Evolutionary conservation across 148 eudicot species (phyloP).

Genomic region (Drosera capensis): DNA sequence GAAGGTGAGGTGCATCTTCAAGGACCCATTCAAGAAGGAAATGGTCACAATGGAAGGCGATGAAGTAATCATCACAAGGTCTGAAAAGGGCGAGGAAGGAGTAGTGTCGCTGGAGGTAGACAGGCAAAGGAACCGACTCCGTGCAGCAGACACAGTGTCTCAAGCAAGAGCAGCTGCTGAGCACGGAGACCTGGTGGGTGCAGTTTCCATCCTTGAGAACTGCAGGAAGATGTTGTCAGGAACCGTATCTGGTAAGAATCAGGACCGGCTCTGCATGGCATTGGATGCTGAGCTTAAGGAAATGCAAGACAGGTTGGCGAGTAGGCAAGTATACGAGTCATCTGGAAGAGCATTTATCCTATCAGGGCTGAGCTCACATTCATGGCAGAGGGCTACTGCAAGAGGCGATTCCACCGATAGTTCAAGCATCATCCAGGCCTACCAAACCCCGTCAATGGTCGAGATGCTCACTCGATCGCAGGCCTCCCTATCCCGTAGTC

Average conservation of each 20-base stretch:
- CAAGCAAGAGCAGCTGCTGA: slow-evolving; percentile 52
- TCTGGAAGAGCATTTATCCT: slow-evolving; percentile 80
- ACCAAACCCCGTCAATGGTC: slow-evolving; percentile 23
- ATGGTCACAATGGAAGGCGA: slow-evolving; percentile 20
- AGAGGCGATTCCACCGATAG: slow-evolving; percentile 25
- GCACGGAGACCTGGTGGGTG: slow-evolving; percentile 38
- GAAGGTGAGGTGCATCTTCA: slow-evolving; percentile 38
- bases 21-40: slow-evolving; percentile 41
- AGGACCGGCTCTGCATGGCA: slow-evolving; percentile 34
- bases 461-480: slow-evolving; percentile 23
- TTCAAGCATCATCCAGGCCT: slow-evolving; percentile 16
- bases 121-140: slow-evolving; percentile 55
- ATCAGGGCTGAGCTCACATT: slow-evolving; percentile 83
- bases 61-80: slow-evolving; percentile 39
- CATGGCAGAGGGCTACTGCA: slow-evolving; percentile 87
- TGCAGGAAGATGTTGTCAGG: slow-evolving; percentile 27
- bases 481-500: slow-evolving; percentile 7
- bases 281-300: slow-evolving; percentile 62
- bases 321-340: slow-evolving; percentile 55
- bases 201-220: slow-evolving; percentile 35
- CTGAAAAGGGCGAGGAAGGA: slow-evolving; percentile 20
- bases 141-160: slow-evolving; percentile 65
- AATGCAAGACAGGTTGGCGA: slow-evolving; percentile 77
- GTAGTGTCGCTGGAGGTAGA: slow-evolving; percentile 62
- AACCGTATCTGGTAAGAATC: slow-evolving; percentile 38